Conservation (phyloP, 768 basidiomycete species). For the Macrolepiota fuliginosa region DNA sequence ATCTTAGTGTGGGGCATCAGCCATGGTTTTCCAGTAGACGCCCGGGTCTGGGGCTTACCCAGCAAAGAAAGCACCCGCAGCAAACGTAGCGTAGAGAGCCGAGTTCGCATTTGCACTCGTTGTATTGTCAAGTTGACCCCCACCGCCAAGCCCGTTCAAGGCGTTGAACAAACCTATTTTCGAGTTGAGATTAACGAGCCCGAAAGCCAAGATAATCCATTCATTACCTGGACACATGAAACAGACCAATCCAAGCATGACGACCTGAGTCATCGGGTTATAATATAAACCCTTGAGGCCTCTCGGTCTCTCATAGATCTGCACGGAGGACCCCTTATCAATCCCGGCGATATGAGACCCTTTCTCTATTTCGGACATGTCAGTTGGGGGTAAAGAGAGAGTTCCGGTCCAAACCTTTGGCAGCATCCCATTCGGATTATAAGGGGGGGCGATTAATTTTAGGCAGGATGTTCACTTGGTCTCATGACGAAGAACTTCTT, state of each 20-base stretch:
- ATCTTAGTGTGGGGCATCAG: constrained; percentile 33
- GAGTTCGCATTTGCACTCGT: constrained; percentile 70
- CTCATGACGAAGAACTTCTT: too few species aligned
- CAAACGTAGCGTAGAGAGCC: constrained; percentile 58
- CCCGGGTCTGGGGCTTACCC: constrained; percentile 43
- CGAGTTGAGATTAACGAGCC: neutral
- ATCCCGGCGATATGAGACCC: constrained; percentile 16
- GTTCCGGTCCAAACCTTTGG: neutral
- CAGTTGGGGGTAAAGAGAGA: neutral
- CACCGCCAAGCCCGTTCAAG: constrained; percentile 74
- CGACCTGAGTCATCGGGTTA: constrained; percentile 55
- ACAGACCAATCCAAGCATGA: constrained; percentile 68
- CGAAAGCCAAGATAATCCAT: constrained; percentile 8
- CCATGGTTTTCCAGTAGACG: neutral
- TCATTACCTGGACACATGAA: constrained; percentile 59
- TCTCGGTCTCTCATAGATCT: constrained; percentile 42
- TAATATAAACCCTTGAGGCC: constrained; percentile 58
- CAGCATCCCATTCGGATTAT: neutral
- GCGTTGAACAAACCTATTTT: constrained; percentile 71
- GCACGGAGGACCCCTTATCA: constrained; percentile 23
- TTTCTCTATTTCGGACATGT: constrained; percentile 5
- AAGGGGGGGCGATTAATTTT: neutral
- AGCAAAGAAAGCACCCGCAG: constrained; percentile 41
- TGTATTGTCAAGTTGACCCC: constrained; percentile 64
- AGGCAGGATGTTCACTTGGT: neutral